A percentile compares a stretch with the other conserved stretches of the same genome.
Evolutionary conservation across 352 stramenopile species (phyloP).

Genomic region (Paralagenidium karlingii): DNA sequence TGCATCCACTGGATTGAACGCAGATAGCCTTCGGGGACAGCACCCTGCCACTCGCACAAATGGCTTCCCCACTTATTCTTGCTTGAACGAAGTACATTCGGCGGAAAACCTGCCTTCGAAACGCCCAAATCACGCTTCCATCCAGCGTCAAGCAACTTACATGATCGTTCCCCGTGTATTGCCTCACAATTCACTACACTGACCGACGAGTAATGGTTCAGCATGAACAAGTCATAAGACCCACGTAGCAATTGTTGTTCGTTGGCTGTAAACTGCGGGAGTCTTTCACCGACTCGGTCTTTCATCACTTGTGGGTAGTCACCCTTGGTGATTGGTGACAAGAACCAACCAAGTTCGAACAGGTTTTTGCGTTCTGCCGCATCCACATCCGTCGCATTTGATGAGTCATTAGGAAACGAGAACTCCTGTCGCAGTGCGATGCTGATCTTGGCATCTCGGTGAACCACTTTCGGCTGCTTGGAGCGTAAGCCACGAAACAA

Average conservation of each 20-base stretch:
- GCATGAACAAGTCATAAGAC: constrained; percentile 74
- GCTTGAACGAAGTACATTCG: constrained; percentile 10
- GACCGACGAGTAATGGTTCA: constrained; percentile 79
- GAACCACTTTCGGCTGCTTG: constrained; percentile 4
- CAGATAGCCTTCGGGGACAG: constrained; percentile 42
- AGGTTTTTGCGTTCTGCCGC: constrained; percentile 56
- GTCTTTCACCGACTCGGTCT: constrained; percentile 26
- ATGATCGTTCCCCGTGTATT: background rate
- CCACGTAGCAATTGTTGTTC: constrained; percentile 32
- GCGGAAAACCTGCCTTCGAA: constrained; percentile 7
- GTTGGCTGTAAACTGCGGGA: constrained; percentile 64
- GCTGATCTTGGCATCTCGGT: constrained; percentile 61
- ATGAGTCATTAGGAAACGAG: constrained; percentile 44
- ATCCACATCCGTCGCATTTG: constrained; percentile 12
- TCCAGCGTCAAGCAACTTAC: constrained; percentile 3
- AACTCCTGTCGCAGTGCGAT: constrained; percentile 76
- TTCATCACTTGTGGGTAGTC: constrained; percentile 83
- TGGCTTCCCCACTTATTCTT: constrained; percentile 4
- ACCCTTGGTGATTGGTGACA: constrained; percentile 61
- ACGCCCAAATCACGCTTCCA: too few species aligned
- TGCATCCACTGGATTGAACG: constrained; percentile 43
- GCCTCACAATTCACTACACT: constrained; percentile 12
- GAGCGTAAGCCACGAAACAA: constrained; percentile 39
- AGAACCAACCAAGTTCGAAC: constrained; percentile 80
- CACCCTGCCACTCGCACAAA: constrained; percentile 27